A percentile compares a stretch with the other conserved stretches of the same genome.
Evolutionary conservation across 2,329 filamentous ascomycete genomes (phyloP).

Genomic region (Uncinocarpus reesii): DNA sequence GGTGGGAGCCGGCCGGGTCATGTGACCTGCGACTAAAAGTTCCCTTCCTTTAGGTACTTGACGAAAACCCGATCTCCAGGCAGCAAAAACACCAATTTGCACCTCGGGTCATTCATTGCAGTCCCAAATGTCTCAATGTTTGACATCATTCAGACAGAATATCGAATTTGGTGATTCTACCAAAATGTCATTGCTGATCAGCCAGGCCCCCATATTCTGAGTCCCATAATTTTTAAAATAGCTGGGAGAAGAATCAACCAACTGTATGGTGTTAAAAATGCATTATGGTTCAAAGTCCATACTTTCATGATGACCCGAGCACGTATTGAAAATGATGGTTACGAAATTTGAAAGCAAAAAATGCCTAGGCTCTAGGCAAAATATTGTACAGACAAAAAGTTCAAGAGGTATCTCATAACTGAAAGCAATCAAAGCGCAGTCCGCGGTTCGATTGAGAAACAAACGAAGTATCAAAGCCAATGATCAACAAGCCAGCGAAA

Average conservation of each 20-base stretch:
- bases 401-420: background rate
- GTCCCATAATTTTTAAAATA: background rate
- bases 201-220: background rate
- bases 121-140: background rate
- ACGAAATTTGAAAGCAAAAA: background rate
- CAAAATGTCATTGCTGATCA: background rate
- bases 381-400: background rate
- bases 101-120: no score
- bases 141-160: background rate
- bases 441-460: background rate
- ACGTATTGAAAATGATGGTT: background rate
- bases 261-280: no score
- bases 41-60: background rate
- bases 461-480: background rate
- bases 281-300: background rate
- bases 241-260: background rate
- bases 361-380: conserved; percentile 4
- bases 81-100: conserved; percentile 8
- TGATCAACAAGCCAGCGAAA: background rate
- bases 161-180: background rate
- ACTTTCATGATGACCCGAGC: background rate
- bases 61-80: background rate
- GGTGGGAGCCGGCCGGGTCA: background rate
- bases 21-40: background rate
- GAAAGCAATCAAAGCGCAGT: background rate